phyloP scores from a whole-genome alignment of 2,329 filamentous ascomycete species.

The Pestalotiopsis sp. region DNA sequence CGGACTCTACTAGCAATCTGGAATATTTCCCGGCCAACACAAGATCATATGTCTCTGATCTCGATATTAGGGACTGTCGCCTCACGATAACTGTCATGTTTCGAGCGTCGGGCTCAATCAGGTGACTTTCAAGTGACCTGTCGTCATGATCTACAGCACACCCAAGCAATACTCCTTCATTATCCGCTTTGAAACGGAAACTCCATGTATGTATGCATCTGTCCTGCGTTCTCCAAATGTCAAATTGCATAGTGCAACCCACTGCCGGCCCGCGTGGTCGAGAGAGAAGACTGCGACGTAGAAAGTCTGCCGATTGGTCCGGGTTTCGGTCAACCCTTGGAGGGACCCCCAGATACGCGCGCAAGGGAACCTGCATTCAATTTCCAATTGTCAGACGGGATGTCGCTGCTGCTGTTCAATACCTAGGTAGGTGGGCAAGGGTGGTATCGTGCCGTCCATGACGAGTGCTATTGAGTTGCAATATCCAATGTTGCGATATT shows the following conservation, averaged over 20 bases:
- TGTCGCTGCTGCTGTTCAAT: neutral
- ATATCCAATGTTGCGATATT: neutral
- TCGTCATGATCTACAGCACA: neutral
- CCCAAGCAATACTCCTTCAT: neutral
- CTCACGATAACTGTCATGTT: neutral
- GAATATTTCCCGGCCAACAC: neutral
- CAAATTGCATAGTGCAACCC: conserved; percentile 5
- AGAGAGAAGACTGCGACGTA: neutral
- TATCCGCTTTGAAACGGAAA: neutral
- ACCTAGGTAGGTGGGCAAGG: neutral
- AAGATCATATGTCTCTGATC: neutral
- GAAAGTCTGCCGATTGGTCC: conserved; percentile 4
- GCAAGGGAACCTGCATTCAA: conserved; percentile 5
- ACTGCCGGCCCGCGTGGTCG: conserved; percentile 4
- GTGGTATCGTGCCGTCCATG: neutral
- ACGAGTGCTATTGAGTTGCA: neutral
- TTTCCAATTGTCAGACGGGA: neutral
- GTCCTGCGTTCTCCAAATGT: neutral
- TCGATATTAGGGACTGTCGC: neutral
- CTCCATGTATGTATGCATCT: neutral
- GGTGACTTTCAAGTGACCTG: neutral
- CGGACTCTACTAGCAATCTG: neutral
- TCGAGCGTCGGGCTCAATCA: neutral
- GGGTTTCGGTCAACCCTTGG: neutral
- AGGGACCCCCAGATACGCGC: conserved; percentile 1